These are phyloP conservation scores for Paulownia fortunei DNA, from an alignment of 257 asterid genomes.

Conservation along the genomic window DNA sequence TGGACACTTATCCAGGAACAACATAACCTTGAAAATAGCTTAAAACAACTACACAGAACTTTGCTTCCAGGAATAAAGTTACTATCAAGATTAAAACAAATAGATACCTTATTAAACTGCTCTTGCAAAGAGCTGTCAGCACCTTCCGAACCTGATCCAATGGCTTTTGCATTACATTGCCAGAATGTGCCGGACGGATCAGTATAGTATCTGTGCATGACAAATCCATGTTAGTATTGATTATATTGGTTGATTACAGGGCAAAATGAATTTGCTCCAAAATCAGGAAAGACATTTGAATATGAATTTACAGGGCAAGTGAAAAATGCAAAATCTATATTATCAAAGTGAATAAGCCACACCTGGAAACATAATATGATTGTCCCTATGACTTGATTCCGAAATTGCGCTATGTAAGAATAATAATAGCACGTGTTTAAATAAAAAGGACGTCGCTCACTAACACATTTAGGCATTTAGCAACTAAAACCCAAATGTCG, in stretches of 20 bases:
- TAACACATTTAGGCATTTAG: background rate
- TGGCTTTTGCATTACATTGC: conserved; percentile 97
- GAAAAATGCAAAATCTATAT: background rate
- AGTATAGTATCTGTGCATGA: conserved; percentile 66
- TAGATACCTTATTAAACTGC: conserved; percentile 79
- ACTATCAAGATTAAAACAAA: background rate
- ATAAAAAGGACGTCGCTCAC: background rate
- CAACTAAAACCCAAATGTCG: background rate
- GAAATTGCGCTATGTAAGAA: background rate
- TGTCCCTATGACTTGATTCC: conserved; percentile 25
- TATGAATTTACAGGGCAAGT: too few relatives aligned
- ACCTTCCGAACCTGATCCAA: conserved; percentile 98
- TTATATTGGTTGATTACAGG: background rate
- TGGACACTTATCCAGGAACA: background rate
- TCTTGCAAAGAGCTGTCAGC: conserved; percentile 99
- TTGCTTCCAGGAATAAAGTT: too few relatives aligned
- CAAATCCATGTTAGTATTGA: conserved; percentile 26
- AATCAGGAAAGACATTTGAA: background rate
- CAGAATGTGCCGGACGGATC: conserved; percentile 98
- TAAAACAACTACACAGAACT: background rate
- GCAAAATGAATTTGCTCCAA: background rate
- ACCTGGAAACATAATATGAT: background rate
- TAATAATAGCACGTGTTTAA: background rate
- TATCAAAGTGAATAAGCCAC: background rate
- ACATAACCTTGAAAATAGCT: background rate